phyloP scores from a whole-genome alignment of 331 rosid genomes.

The Saraca asoca region DNA sequence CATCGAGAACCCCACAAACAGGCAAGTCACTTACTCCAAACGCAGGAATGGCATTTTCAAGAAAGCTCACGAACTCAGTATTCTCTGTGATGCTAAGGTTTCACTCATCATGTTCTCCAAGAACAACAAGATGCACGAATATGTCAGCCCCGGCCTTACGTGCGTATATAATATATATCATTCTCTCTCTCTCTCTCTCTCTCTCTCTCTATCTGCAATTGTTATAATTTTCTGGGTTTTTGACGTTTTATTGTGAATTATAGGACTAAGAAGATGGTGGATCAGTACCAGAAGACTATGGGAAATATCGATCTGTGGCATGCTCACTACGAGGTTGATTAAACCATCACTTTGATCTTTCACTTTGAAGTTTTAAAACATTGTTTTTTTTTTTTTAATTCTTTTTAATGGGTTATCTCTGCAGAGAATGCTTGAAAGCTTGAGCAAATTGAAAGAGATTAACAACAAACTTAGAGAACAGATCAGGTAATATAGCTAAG shows the following conservation, averaged over 20 bases:
- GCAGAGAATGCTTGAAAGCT: conserved; percentile 66
- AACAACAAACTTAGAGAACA: conserved; percentile 67
- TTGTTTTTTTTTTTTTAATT: not conserved
- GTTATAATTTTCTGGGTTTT: not conserved
- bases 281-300: conserved; percentile 59
- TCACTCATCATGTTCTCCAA: too few relatives aligned
- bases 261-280: conserved; percentile 68
- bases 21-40: too few relatives aligned
- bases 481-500: conserved; percentile 51
- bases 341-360: not conserved
- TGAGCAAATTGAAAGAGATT: conserved; percentile 60
- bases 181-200: too few relatives aligned
- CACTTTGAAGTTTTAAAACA: not conserved
- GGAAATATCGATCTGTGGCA: conserved; percentile 69
- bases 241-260: not conserved
- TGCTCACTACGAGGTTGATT: conserved; percentile 67
- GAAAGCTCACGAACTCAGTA: too few relatives aligned
- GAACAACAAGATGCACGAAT: too few relatives aligned
- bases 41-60: too few relatives aligned
- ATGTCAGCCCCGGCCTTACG: too few relatives aligned
- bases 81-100: too few relatives aligned
- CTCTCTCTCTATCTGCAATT: too few relatives aligned
- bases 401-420: not conserved
- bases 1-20: too few relatives aligned
- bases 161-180: too few relatives aligned